phyloP scores from a whole-genome alignment of 441 rosid species.

The Eutrema salsugineum region DNA sequence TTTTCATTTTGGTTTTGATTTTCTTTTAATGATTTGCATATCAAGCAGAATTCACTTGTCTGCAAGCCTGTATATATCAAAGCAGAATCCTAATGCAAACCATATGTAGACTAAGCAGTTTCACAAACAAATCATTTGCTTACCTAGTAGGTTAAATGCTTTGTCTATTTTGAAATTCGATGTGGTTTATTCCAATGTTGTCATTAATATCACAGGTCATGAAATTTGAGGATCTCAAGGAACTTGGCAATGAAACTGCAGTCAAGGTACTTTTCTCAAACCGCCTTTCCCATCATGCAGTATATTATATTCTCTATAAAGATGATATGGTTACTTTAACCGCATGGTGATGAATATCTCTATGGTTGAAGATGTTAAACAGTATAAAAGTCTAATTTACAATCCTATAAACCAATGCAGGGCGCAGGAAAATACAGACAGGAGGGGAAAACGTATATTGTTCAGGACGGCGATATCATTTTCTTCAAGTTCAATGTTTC shows the following conservation, averaged over 20 bases:
- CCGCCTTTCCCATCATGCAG: background rate
- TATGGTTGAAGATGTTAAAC: background rate
- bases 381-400: background rate
- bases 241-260: conserved; percentile 82
- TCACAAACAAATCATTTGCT: background rate
- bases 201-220: conserved; percentile 62
- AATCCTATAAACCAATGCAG: conserved; percentile 36
- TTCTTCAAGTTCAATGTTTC: conserved; percentile 97
- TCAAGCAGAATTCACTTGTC: background rate
- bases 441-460: conserved; percentile 93
- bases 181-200: conserved; percentile 1
- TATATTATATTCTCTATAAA: background rate
- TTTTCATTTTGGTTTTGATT: background rate
- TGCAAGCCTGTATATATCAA: background rate
- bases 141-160: background rate
- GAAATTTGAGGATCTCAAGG: conserved; percentile 97
- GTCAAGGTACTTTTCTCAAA: conserved; percentile 64
- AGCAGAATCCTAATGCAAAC: background rate
- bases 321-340: background rate
- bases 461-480: conserved; percentile 91
- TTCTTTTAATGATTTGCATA: background rate
- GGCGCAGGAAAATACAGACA: conserved; percentile 92
- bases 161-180: background rate
- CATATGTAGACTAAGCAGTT: background rate
- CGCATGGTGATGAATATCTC: background rate